Conservation (phyloP, 768 basidiomycete genomes). For the Podaxis sp. region DNA sequence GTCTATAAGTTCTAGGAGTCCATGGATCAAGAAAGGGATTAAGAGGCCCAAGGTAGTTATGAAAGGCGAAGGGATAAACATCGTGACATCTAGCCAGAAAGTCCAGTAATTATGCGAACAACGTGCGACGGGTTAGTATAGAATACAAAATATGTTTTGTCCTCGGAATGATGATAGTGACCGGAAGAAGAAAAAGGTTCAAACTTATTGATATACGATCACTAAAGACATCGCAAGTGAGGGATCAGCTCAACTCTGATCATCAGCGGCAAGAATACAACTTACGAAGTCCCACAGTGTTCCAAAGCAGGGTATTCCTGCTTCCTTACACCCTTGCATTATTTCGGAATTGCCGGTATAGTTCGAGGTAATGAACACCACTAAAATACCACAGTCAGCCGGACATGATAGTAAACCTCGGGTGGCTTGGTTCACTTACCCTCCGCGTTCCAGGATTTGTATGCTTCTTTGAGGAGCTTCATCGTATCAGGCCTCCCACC, state of each 20-base stretch:
- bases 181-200: not conserved
- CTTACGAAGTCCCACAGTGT: constrained; percentile 70
- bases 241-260: constrained; percentile 5
- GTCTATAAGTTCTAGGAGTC: too few relatives aligned
- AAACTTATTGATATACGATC: constrained; percentile 14
- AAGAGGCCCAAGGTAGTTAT: too few relatives aligned
- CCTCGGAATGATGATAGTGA: not conserved
- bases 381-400: constrained; percentile 28
- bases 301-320: constrained; percentile 66
- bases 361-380: constrained; percentile 87
- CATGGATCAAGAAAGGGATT: too few relatives aligned
- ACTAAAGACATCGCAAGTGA: constrained; percentile 23
- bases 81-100: too few relatives aligned
- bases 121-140: too few relatives aligned
- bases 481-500: constrained; percentile 78
- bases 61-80: too few relatives aligned
- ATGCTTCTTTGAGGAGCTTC: constrained; percentile 71
- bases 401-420: not conserved
- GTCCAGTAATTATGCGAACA: too few relatives aligned
- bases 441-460: constrained; percentile 71
- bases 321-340: constrained; percentile 74
- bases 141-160: too few relatives aligned
- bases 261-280: constrained; percentile 9
- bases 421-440: constrained; percentile 32
- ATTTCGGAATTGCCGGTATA: constrained; percentile 76